These are phyloP conservation scores for Jatropha multifida DNA, from an alignment of 441 rosid genomes.

Conservation along the genomic window DNA sequence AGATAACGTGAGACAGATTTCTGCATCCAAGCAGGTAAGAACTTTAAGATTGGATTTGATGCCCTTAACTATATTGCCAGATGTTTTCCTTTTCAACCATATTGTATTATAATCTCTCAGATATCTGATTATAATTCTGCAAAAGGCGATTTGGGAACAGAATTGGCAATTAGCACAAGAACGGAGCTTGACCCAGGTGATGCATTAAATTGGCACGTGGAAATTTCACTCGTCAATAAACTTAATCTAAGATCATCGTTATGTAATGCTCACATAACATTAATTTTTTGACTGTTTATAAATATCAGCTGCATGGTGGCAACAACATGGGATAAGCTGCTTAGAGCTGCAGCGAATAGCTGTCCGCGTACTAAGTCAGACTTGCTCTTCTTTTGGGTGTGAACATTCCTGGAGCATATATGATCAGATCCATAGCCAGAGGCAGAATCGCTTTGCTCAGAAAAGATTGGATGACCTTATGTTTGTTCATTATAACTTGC, in stretches of 20 bases:
- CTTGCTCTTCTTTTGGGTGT: slow-evolving; percentile 71
- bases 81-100: neutral
- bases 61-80: neutral
- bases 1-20: slow-evolving; percentile 62
- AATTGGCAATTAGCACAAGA: slow-evolving; percentile 74
- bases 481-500: slow-evolving; percentile 74
- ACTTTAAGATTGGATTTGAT: slow-evolving; percentile 1
- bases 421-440: slow-evolving; percentile 58
- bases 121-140: slow-evolving; percentile 76
- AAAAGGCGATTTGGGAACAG: slow-evolving; percentile 80
- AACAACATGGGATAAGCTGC: slow-evolving; percentile 78
- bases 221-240: neutral
- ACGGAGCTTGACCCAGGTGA: slow-evolving; percentile 81
- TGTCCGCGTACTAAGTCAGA: slow-evolving; percentile 79
- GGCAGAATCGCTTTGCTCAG: slow-evolving; percentile 52
- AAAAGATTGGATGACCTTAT: slow-evolving; percentile 53
- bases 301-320: slow-evolving; percentile 82
- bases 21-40: slow-evolving; percentile 86
- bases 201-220: neutral
- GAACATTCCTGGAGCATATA: slow-evolving; percentile 72
- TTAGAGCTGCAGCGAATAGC: slow-evolving; percentile 83
- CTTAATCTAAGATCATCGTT: neutral
- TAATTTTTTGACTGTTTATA: neutral
- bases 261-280: neutral
- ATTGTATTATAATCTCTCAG: slow-evolving; percentile 31